These are phyloP conservation scores for Isoetes taiwanensis DNA, from an alignment of 75 land plant genomes.

Conservation along the genomic window DNA sequence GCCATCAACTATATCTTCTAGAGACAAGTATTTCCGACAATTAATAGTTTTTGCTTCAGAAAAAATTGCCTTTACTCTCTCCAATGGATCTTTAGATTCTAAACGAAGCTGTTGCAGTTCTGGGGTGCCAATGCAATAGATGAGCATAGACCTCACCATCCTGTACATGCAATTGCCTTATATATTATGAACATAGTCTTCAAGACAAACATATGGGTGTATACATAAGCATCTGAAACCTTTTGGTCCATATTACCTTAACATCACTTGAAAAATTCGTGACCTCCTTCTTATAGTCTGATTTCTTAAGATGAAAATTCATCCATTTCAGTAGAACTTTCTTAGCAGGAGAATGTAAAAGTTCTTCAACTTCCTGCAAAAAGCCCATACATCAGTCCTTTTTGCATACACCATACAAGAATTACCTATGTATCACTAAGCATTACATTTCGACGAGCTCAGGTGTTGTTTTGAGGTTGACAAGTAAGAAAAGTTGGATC, in stretches of 20 bases:
- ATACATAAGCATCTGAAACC: too few species aligned
- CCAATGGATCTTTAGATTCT: conserved; percentile 44
- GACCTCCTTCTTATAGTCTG: conserved; percentile 59
- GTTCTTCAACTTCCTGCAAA: conserved; percentile 79
- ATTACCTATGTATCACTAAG: conserved; percentile 89
- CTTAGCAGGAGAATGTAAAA: conserved; percentile 80
- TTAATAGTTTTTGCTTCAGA: conserved; percentile 81
- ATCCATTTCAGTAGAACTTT: conserved; percentile 90
- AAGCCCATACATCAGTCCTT: too few species aligned
- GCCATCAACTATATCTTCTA: conserved; percentile 92
- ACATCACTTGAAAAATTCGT: conserved; percentile 90
- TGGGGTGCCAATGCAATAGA: conserved; percentile 92
- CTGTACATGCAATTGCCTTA: too few species aligned
- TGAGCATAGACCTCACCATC: conserved; percentile 93
- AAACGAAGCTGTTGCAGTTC: conserved; percentile 40
- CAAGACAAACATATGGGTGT: too few species aligned
- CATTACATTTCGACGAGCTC: conserved; percentile 84
- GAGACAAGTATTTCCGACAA: conserved; percentile 73
- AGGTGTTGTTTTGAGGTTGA: conserved; percentile 93
- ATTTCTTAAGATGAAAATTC: conserved; percentile 91
- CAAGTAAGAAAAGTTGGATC: conserved; percentile 92
- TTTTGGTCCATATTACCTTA: conserved; percentile 59
- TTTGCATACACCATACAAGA: too few species aligned
- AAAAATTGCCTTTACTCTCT: conserved; percentile 70
- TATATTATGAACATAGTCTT: too few species aligned